Evolutionary conservation across 768 basidiomycete genomes (phyloP).

Genomic region (Boletus tylopilopsis): DNA sequence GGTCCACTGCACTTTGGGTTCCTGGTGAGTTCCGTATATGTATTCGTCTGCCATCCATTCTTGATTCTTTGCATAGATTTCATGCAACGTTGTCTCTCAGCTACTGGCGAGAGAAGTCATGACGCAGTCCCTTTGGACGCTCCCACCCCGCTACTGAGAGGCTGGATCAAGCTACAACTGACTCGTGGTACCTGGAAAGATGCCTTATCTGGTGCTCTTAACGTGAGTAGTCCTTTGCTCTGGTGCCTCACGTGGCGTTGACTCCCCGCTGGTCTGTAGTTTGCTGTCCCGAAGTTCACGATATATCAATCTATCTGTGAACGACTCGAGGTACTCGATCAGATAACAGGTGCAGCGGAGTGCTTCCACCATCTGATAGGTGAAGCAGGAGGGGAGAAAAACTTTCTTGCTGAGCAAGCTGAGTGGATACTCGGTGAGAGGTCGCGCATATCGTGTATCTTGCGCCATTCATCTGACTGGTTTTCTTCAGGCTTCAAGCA

Average conservation of each 20-base stretch:
- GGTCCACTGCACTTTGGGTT: not conserved
- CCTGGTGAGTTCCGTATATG: not conserved
- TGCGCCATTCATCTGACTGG: not conserved
- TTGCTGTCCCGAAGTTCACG: not conserved
- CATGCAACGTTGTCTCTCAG: not conserved
- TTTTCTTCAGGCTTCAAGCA: not conserved
- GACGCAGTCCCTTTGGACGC: not conserved
- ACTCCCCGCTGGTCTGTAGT: not conserved
- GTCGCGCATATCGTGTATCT: not conserved
- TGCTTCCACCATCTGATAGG: not conserved
- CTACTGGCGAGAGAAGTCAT: not conserved
- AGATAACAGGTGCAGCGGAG: not conserved
- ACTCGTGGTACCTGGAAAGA: constrained; percentile 1
- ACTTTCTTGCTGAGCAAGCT: not conserved
- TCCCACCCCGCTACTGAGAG: not conserved
- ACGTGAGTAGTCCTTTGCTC: not conserved
- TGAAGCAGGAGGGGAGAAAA: not conserved
- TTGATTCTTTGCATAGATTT: not conserved
- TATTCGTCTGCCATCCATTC: not conserved
- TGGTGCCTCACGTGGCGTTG: not conserved
- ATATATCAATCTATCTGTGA: constrained; percentile 7
- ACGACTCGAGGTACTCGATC: not conserved
- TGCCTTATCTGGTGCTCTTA: not conserved
- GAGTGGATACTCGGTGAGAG: constrained; percentile 2
- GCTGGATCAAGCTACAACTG: constrained; percentile 6